Evolutionary conservation across 768 basidiomycete species (phyloP), one percentile per base, ranked within the genome.

Genomic region (Baorangia bicolor): DNA sequence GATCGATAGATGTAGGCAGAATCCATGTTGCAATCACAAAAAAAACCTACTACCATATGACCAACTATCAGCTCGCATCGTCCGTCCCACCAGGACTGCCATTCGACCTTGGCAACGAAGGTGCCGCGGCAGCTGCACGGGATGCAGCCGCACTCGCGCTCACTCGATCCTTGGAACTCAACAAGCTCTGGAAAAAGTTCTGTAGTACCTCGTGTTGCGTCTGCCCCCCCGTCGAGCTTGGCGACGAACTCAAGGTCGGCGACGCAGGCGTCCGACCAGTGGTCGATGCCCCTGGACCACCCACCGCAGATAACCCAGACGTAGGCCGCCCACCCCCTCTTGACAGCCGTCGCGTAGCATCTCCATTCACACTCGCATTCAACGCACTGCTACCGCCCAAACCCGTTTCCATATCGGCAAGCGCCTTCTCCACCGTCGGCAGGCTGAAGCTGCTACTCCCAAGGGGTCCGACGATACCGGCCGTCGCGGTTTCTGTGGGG

Each of bases 401-500:
- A 5, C 81, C 81, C 47, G 81, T 80, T 64, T 96, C 93, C 93
- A 97, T 94, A 53, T 94, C 92, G 21, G 80, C 81, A 53, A 97
- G 79, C 1, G 91, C 94, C 49, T 85, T 85, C 70, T 94, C 94
- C 35, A 98, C 96, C 53, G 79, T 87, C 2, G 95, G 94, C 47
- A 98, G 75, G 65, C 74, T 89, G 74, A 95, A 88, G 55, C 87
- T 90, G 62, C 87, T 89, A 68, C 87, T 90, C 51, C 90, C 90
- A 73, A 99, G 82, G 0, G 96, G 96, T 1, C 96, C 96, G 12
- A 99, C 96, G 44, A 97, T 85, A 27, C 95, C 93, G 0, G 72
- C 69, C 18, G 78, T 77, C 8, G 81, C 69, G 25, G 79, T 73
- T 52, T 90, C 89, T 41, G 81, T 74, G 1, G 87, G 87, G 55